These are phyloP conservation scores for Delitschia confertaspora DNA, from an alignment of 495 filamentous ascomycete genomes.

Conservation along the genomic window DNA sequence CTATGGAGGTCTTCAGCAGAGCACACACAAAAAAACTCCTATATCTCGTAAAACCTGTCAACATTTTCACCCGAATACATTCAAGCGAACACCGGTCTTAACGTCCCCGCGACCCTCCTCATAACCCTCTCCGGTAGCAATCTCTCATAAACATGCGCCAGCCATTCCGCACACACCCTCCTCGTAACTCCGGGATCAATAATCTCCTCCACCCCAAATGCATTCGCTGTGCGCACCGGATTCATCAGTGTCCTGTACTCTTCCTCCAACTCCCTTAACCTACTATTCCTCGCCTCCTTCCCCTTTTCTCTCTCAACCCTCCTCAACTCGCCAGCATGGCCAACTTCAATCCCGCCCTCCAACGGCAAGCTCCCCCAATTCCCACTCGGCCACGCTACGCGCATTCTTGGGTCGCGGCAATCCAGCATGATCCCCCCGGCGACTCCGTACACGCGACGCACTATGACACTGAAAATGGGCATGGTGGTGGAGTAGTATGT, in stretches of 20 bases:
- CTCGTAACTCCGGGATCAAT: slow-evolving; percentile 53
- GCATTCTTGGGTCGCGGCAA: slow-evolving; percentile 48
- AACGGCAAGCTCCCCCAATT: slow-evolving; percentile 53
- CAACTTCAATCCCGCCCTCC: slow-evolving; percentile 55
- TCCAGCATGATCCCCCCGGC: slow-evolving; percentile 56
- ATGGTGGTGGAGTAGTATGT: slow-evolving; percentile 52
- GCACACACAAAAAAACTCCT: no score
- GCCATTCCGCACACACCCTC: slow-evolving; percentile 46
- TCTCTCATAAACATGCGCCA: slow-evolving; percentile 45
- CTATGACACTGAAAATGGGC: slow-evolving; percentile 53
- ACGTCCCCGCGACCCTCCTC: slow-evolving; percentile 44
- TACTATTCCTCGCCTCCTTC: slow-evolving; percentile 37
- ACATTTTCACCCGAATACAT: no score
- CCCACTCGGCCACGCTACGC: slow-evolving; percentile 55
- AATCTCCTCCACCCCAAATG: slow-evolving; percentile 56
- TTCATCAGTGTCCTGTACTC: slow-evolving; percentile 55
- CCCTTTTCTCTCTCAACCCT: slow-evolving; percentile 44
- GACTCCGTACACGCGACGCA: slow-evolving; percentile 50
- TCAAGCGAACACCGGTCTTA: slow-evolving; percentile 43
- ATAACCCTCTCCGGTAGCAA: slow-evolving; percentile 42
- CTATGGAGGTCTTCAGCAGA: no score
- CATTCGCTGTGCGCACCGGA: slow-evolving; percentile 54
- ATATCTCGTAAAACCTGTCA: no score
- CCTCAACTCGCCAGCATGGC: slow-evolving; percentile 49
- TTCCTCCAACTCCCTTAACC: slow-evolving; percentile 47